Conservation (phyloP, 78 protist species). For the Bodo saltans region DNA sequence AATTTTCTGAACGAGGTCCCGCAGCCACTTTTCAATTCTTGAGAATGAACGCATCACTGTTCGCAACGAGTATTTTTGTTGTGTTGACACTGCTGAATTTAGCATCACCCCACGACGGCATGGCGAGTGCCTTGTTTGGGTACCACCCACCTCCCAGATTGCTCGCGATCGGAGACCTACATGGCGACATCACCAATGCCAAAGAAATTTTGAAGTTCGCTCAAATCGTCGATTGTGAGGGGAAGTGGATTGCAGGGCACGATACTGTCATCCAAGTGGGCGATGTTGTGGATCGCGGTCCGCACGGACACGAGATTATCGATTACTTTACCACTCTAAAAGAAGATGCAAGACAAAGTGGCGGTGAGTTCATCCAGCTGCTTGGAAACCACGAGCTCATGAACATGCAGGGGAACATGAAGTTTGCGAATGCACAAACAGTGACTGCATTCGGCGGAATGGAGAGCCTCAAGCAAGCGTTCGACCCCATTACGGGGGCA, state of each 20-base stretch:
- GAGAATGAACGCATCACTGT: too few relatives aligned
- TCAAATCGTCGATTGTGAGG: not conserved
- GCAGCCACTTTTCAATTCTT: too few relatives aligned
- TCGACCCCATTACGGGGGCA: not conserved
- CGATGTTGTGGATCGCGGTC: constrained; percentile 35
- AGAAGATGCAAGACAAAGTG: not conserved
- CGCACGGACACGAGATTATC: not conserved
- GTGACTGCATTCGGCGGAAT: not conserved
- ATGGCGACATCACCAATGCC: constrained; percentile 12
- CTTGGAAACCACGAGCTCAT: constrained; percentile 43
- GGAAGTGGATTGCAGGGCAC: constrained; percentile 1
- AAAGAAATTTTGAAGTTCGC: not conserved
- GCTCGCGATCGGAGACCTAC: constrained; percentile 43
- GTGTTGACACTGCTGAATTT: too few relatives aligned
- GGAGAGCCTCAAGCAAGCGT: not conserved
- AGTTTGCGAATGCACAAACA: constrained; percentile 1
- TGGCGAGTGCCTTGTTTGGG: too few relatives aligned
- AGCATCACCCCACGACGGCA: too few relatives aligned
- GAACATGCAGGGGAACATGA: constrained; percentile 2
- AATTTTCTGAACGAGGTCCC: too few relatives aligned
- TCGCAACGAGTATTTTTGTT: too few relatives aligned
- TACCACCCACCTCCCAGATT: too few relatives aligned
- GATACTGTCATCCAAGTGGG: constrained; percentile 24
- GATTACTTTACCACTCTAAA: not conserved
- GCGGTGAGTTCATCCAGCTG: constrained; percentile 24